Evolutionary conservation across 306 rosid genomes (phyloP).

Genomic region (Gillenia trifoliata): DNA sequence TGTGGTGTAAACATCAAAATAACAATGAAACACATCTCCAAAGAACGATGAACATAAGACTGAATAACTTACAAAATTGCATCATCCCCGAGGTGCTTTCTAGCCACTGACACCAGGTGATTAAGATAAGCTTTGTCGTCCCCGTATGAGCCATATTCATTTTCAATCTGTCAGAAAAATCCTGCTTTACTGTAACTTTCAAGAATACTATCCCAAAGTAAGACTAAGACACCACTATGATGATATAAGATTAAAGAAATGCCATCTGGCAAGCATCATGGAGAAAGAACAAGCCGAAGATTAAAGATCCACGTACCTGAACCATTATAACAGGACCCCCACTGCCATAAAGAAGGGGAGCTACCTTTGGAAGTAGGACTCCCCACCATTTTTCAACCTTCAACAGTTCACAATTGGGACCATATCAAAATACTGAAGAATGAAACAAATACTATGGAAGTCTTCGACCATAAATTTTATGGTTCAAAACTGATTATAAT

Average conservation of each 20-base stretch:
- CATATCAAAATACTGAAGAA: conserved; percentile 17
- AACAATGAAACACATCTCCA: not conserved
- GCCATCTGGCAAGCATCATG: conserved; percentile 1
- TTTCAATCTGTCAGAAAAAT: conserved; percentile 73
- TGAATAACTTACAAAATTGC: conserved; percentile 62
- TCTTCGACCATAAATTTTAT: not conserved
- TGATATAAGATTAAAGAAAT: not conserved
- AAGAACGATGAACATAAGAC: conserved; percentile 11
- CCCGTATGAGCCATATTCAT: conserved; percentile 89
- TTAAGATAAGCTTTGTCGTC: conserved; percentile 74
- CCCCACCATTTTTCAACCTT: conserved; percentile 97
- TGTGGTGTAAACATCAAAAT: not conserved
- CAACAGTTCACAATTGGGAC: conserved; percentile 11
- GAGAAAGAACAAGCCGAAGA: not conserved
- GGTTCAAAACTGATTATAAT: not conserved
- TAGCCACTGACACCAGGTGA: conserved; percentile 62
- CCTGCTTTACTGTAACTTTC: conserved; percentile 6
- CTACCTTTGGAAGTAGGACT: conserved; percentile 64
- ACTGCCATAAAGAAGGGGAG: conserved; percentile 67
- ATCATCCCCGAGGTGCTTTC: conserved; percentile 70
- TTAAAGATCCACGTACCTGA: conserved; percentile 52
- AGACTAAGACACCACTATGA: not conserved
- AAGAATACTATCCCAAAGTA: conserved; percentile 2
- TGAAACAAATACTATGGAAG: conserved; percentile 10
- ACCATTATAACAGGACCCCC: conserved; percentile 94